A percentile compares a stretch with the other conserved stretches of the same genome.
These are phyloP conservation scores for Penicillium psychrosexuale DNA, from an alignment of 2,329 filamentous ascomycete genomes.

Conservation along the genomic window DNA sequence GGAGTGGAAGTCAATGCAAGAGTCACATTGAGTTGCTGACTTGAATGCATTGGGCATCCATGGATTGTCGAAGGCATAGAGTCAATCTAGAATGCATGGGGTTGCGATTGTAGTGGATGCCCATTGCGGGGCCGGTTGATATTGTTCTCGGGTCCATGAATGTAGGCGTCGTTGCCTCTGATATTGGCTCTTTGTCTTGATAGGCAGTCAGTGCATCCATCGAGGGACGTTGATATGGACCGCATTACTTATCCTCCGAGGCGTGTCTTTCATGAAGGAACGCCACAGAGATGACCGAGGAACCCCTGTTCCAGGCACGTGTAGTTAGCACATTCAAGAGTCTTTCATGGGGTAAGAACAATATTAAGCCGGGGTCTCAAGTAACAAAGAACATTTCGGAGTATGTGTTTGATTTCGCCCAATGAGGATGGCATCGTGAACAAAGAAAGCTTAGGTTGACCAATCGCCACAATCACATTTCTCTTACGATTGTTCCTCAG, in stretches of 20 bases:
- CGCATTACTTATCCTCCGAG: not conserved
- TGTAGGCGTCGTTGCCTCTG: not conserved
- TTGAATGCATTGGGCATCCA: not conserved
- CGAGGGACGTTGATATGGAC: not conserved
- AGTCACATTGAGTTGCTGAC: not conserved
- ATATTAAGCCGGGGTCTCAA: not conserved
- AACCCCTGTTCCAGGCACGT: not conserved
- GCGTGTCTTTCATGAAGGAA: not conserved
- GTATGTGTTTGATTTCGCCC: not conserved
- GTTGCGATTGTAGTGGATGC: not conserved
- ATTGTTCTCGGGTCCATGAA: constrained; percentile 6
- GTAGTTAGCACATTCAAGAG: not conserved
- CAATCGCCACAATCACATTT: not conserved
- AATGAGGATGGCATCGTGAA: not conserved
- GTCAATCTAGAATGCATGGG: not conserved
- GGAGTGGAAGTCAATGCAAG: not conserved
- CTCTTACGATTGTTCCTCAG: constrained; percentile 5
- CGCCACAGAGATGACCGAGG: not conserved
- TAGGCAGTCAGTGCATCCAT: not conserved
- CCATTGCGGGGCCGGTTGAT: not conserved
- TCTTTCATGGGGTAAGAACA: not conserved
- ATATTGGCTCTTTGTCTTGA: not conserved
- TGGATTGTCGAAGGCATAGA: not conserved
- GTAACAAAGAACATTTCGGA: not conserved
- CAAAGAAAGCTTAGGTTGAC: not conserved